Evolutionary conservation across 331 rosid genomes (phyloP).

Genomic region (Pyracantha coccinea): DNA sequence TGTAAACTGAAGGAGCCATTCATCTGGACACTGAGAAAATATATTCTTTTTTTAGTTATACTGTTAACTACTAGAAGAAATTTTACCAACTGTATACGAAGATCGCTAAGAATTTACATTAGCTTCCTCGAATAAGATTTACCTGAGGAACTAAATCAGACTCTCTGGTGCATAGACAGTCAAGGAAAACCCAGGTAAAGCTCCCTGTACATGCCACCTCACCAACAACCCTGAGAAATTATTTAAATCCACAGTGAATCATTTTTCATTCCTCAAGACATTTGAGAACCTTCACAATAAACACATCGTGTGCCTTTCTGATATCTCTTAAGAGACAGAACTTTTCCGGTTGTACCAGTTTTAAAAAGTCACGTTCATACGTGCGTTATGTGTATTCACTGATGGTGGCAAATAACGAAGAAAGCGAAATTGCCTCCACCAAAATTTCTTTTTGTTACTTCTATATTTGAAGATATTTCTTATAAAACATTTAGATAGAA

Average conservation of each 20-base stretch:
- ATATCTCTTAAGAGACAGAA: background rate
- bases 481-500: background rate
- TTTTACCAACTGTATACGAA: too few species aligned
- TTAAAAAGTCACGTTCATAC: background rate
- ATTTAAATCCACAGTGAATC: constrained; percentile 1
- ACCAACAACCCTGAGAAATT: constrained; percentile 60
- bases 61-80: background rate
- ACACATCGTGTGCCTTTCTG: constrained; percentile 3
- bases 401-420: background rate
- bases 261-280: background rate
- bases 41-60: constrained; percentile 11
- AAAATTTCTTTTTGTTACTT: background rate
- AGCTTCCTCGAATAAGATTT: constrained; percentile 15
- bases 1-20: constrained; percentile 79
- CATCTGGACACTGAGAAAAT: constrained; percentile 57
- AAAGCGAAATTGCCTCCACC: constrained; percentile 6
- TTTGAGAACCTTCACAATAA: background rate
- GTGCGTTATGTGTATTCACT: background rate
- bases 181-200: constrained; percentile 54
- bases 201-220: constrained; percentile 53
- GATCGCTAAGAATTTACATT: background rate
- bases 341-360: background rate
- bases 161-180: constrained; percentile 26
- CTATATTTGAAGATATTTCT: background rate
- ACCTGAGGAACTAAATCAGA: constrained; percentile 44